These are phyloP conservation scores for Paecilomyces formosus DNA, from an alignment of 2,329 filamentous ascomycete species.

Conservation along the genomic window DNA sequence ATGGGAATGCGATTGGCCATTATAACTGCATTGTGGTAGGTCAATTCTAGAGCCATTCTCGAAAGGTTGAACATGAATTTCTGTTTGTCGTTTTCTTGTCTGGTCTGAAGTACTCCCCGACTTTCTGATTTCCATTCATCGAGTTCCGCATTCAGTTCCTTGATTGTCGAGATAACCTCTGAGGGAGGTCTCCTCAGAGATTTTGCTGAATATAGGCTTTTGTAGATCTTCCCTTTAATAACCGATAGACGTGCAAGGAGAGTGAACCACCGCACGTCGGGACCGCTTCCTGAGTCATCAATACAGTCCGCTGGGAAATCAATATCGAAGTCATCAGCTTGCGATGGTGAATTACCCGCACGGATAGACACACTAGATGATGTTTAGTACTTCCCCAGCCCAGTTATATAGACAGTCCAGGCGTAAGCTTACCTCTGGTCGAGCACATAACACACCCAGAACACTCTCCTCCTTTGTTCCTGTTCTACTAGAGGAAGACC, in stretches of 20 bases:
- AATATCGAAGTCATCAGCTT: slow-evolving; percentile 81
- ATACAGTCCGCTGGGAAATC: slow-evolving; percentile 80
- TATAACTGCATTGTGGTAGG: slow-evolving; percentile 92
- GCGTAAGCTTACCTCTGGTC: slow-evolving; percentile 52
- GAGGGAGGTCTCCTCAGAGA: slow-evolving; percentile 79
- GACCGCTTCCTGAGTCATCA: slow-evolving; percentile 75
- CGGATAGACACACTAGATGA: slow-evolving; percentile 54
- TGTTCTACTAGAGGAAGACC: slow-evolving; percentile 83
- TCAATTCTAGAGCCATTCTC: slow-evolving; percentile 82
- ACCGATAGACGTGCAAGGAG: slow-evolving; percentile 81
- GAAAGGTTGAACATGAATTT: slow-evolving; percentile 86
- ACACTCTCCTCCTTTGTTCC: slow-evolving; percentile 72
- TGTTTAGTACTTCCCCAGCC: neutral
- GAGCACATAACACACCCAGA: slow-evolving; percentile 65
- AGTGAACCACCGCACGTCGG: slow-evolving; percentile 88
- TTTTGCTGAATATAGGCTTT: slow-evolving; percentile 77
- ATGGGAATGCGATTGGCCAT: slow-evolving; percentile 96
- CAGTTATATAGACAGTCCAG: neutral
- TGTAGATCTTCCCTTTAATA: slow-evolving; percentile 89
- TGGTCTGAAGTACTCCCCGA: slow-evolving; percentile 77
- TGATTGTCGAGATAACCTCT: slow-evolving; percentile 82
- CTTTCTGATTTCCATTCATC: slow-evolving; percentile 91
- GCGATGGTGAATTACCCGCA: slow-evolving; percentile 58
- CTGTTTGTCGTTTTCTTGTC: slow-evolving; percentile 78
- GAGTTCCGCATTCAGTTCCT: slow-evolving; percentile 74